phyloP scores from a whole-genome alignment of 441 rosid species.

The Adansonia rubrostipa region DNA sequence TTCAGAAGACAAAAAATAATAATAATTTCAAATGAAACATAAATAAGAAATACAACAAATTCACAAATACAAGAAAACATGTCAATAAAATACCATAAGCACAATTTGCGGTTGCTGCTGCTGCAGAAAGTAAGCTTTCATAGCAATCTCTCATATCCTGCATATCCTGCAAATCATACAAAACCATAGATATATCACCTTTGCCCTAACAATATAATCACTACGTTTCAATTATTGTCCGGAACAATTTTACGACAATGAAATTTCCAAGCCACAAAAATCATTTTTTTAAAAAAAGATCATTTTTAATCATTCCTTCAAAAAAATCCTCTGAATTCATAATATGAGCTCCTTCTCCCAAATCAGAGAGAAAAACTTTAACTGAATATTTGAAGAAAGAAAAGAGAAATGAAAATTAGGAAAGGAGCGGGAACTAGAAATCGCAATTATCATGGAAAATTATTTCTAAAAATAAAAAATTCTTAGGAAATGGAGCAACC shows the following conservation, averaged over 20 bases:
- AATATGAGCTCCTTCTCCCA: background rate
- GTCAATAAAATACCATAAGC: constrained; percentile 50
- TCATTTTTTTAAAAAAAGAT: background rate
- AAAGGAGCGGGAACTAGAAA: background rate
- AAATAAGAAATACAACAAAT: background rate
- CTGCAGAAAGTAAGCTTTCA: constrained; percentile 71
- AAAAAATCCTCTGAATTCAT: background rate
- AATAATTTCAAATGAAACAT: background rate
- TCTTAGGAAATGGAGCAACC: too few species aligned
- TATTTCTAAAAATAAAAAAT: background rate
- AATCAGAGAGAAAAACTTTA: background rate
- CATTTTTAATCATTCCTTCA: background rate
- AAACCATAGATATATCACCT: background rate
- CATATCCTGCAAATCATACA: constrained; percentile 48
- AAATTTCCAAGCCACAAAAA: background rate
- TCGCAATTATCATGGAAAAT: background rate
- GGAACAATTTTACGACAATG: background rate
- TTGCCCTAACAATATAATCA: background rate
- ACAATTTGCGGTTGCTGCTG: constrained; percentile 66
- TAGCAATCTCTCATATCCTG: constrained; percentile 72
- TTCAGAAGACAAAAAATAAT: background rate
- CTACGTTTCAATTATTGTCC: background rate
- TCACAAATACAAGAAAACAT: background rate
- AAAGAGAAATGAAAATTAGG: constrained; percentile 21
- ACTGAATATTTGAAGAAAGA: background rate